A percentile compares a stretch with the other conserved stretches of the same genome.
Evolutionary conservation across 768 basidiomycete species (phyloP).

Genomic region (Tephrocybe sp.): DNA sequence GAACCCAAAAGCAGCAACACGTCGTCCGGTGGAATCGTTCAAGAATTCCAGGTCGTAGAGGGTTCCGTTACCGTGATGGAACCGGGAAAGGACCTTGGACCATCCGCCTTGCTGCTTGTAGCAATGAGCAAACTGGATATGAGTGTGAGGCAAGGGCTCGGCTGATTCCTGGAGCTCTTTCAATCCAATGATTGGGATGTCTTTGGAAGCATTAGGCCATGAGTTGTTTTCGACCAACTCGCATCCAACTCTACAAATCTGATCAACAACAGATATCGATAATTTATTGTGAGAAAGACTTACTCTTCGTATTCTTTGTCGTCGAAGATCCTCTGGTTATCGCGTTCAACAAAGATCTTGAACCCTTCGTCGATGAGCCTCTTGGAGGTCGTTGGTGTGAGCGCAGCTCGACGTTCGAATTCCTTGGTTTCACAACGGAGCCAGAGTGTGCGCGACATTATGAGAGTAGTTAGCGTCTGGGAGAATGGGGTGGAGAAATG

Average conservation of each 20-base stretch:
- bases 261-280: slow-evolving; percentile 5
- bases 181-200: slow-evolving; percentile 86
- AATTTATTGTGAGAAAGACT: slow-evolving; percentile 29
- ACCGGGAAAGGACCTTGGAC: slow-evolving; percentile 82
- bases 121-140: slow-evolving; percentile 98
- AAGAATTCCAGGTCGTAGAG: slow-evolving; percentile 97
- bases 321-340: slow-evolving; percentile 91
- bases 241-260: slow-evolving; percentile 75
- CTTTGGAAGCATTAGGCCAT: slow-evolving; percentile 79
- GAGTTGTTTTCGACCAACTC: slow-evolving; percentile 83
- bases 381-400: slow-evolving; percentile 91
- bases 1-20: slow-evolving; percentile 97
- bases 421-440: slow-evolving; percentile 96
- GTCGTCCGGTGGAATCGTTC: slow-evolving; percentile 76
- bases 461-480: not conserved
- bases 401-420: slow-evolving; percentile 89
- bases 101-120: slow-evolving; percentile 96
- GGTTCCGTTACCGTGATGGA: slow-evolving; percentile 78
- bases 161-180: slow-evolving; percentile 91
- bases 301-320: slow-evolving; percentile 93
- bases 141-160: slow-evolving; percentile 86
- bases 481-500: too few species aligned
- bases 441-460: slow-evolving; percentile 73
- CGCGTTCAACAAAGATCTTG: slow-evolving; percentile 88
- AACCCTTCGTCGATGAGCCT: slow-evolving; percentile 88